phyloP scores from a whole-genome alignment of 169 alveolate species.

The Babesia divergens region DNA sequence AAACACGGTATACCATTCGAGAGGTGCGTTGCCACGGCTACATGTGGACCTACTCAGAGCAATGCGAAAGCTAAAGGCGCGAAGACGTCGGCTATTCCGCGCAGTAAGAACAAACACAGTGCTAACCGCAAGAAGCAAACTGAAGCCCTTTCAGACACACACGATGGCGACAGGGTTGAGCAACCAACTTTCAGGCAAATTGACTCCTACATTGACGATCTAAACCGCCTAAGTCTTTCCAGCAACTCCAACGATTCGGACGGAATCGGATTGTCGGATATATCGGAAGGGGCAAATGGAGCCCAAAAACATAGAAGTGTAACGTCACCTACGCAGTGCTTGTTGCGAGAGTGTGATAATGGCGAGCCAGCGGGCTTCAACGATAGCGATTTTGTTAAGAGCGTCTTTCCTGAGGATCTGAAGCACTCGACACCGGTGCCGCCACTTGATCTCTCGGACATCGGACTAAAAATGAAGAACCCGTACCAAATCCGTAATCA shows the following conservation, averaged over 20 bases:
- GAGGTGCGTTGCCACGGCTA: neutral
- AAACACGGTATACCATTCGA: conserved; percentile 59
- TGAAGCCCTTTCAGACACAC: neutral
- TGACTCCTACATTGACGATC: neutral
- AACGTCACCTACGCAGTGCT: neutral
- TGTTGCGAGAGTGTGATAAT: neutral
- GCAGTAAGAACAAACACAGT: conserved; percentile 9
- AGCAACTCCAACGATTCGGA: conserved; percentile 15
- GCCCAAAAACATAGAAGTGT: neutral
- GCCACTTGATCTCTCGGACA: conserved; percentile 10
- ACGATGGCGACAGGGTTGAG: neutral
- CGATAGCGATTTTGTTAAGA: conserved; percentile 5
- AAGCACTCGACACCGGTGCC: conserved; percentile 4
- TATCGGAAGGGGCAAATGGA: neutral
- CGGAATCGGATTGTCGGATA: neutral
- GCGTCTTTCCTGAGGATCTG: neutral
- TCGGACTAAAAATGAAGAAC: conserved; percentile 10
- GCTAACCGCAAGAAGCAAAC: neutral
- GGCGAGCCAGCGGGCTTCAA: neutral
- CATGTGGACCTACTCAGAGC: neutral
- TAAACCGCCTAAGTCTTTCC: neutral
- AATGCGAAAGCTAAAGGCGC: neutral
- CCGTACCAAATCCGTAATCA: neutral
- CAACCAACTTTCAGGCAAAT: conserved; percentile 31
- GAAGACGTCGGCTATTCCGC: neutral